Evolutionary conservation across 768 basidiomycete genomes (phyloP).

Genomic region (Tremella yokohamensis): DNA sequence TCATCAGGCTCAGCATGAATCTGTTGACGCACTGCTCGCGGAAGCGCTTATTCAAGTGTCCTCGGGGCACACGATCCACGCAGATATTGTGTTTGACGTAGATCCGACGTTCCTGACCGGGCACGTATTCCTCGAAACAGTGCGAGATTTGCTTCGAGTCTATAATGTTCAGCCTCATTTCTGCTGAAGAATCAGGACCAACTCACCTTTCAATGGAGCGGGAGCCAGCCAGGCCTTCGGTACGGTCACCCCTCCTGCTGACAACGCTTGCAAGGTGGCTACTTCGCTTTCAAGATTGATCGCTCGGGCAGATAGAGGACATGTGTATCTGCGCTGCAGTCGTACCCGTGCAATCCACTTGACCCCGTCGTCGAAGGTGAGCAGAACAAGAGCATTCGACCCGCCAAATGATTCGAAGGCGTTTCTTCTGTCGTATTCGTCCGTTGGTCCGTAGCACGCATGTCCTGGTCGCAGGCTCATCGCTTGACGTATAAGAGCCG

Average conservation of each 20-base stretch:
- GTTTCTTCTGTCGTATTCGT: not conserved
- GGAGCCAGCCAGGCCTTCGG: slow-evolving; percentile 7
- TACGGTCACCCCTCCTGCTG: slow-evolving; percentile 7
- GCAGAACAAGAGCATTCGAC: slow-evolving; percentile 14
- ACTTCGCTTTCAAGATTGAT: slow-evolving; percentile 15
- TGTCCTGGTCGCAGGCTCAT: not conserved
- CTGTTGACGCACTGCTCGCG: slow-evolving; percentile 4
- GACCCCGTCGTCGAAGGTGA: slow-evolving; percentile 16
- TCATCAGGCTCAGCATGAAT: not conserved
- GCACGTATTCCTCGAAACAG: slow-evolving; percentile 7
- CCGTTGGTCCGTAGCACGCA: not conserved
- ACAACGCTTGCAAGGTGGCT: slow-evolving; percentile 18
- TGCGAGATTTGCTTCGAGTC: slow-evolving; percentile 2
- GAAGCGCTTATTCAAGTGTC: not conserved
- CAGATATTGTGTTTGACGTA: not conserved
- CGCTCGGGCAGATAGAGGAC: not conserved
- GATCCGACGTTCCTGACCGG: not conserved
- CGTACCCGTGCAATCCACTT: slow-evolving; percentile 21
- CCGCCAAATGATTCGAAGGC: not conserved
- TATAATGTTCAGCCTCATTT: not conserved
- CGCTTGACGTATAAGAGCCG: not conserved
- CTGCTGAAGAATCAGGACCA: not conserved
- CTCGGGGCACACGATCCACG: not conserved
- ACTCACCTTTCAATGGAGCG: not conserved
- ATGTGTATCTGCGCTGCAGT: not conserved